These are phyloP conservation scores for Bolboschoenoplectus hybrid DNA, from an alignment of 202 grass and related monocot species.

Conservation along the genomic window DNA sequence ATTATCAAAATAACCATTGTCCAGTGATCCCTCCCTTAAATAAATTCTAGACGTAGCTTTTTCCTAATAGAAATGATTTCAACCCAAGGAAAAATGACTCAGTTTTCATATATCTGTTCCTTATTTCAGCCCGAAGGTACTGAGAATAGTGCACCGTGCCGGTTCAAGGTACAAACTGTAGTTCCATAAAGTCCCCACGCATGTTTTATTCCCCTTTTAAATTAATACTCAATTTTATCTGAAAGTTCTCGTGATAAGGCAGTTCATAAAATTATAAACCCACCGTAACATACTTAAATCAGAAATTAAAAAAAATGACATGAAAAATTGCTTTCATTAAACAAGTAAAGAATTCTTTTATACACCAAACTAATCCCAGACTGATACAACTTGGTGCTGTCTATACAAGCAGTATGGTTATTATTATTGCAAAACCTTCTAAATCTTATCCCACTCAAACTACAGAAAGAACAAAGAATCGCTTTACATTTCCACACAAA, in stretches of 20 bases:
- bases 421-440: slow-evolving; percentile 14
- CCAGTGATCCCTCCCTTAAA: no score
- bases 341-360: background rate
- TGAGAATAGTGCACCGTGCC: background rate
- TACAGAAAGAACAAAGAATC: slow-evolving; percentile 43
- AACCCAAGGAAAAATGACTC: background rate
- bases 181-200: background rate
- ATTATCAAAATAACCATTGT: no score
- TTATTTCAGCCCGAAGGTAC: background rate
- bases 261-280: background rate
- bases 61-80: no score
- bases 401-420: background rate
- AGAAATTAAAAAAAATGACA: background rate
- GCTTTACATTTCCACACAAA: slow-evolving; percentile 21
- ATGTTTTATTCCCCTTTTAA: background rate
- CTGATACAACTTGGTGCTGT: background rate
- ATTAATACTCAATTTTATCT: background rate
- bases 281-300: background rate
- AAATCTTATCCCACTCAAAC: slow-evolving; percentile 2
- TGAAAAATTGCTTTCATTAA: slow-evolving; percentile 24
- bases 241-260: background rate
- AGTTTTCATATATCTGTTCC: background rate
- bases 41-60: no score
- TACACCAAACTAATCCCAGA: background rate
- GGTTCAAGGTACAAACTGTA: background rate